Evolutionary conservation across 2,329 filamentous ascomycete genomes (phyloP), one percentile per base, ranked within the genome.

Genomic region (Colletotrichum liriopes): DNA sequence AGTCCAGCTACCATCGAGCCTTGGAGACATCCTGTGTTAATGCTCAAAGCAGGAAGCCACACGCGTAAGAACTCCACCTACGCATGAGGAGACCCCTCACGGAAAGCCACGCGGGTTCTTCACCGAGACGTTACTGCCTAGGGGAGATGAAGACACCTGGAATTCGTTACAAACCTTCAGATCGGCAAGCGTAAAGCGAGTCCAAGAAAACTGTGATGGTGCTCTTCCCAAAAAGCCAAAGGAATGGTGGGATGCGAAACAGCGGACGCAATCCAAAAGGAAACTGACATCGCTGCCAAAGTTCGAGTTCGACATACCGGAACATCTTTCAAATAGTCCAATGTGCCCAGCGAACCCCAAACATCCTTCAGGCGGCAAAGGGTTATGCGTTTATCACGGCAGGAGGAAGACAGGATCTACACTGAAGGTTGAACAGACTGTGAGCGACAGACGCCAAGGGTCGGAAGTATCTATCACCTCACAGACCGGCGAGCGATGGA

Each of bases 371-470:
- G 81, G 83, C n/a, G 86, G 86, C 5, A 84, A 80, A 7, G 86
- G 85, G 0, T 71, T 88, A 3, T 89, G 87, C 67, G 86, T 89
- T 2, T 87, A 86, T 73, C 86, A 87, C 61, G 86, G 86, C 2
- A 79, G 85, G 41, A 77, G 78, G 60, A 81, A 67, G 16, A 47
- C 45, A 4, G 29, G 47, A 16, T 73, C 66, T 8, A 9, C 41
- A 20, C 56, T 65, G 16, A 70, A 60, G 32, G 26, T 67, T 43
- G 71, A 60, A 11, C 59, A 66, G 12, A 54, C 20, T 16, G 26
- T 62, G 45, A 65, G 52, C 12, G 58, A 70, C 26, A 66, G 70
- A 35, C 72, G 70, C 26, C 70, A 74, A 47, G 70, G 65, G 6
- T 74, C 72, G 23, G 70, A 74, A 49, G 70, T 73, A 20, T 61